Evolutionary conservation across 2,329 filamentous ascomycete genomes (phyloP).

Genomic region (Exophiala sp.): DNA sequence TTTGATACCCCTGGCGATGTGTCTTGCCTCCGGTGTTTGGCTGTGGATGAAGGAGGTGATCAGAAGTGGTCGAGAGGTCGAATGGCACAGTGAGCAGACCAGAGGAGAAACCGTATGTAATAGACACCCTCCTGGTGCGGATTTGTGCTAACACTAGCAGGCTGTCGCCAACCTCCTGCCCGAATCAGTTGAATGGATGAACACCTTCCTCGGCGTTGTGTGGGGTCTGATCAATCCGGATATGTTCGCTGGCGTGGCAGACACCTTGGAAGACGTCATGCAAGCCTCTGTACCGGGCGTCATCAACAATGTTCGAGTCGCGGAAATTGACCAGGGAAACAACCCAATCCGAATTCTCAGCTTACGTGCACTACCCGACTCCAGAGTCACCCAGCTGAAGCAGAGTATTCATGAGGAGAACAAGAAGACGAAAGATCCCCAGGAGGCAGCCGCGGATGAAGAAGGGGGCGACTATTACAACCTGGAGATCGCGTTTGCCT

Average conservation of each 20-base stretch:
- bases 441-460: conserved; percentile 82
- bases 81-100: conserved; percentile 83
- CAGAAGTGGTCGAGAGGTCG: conserved; percentile 70
- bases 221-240: conserved; percentile 94
- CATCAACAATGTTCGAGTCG: conserved; percentile 90
- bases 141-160: conserved; percentile 33
- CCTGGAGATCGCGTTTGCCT: conserved; percentile 81
- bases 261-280: conserved; percentile 94
- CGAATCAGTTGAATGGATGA: conserved; percentile 95
- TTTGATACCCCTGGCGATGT: conserved; percentile 65
- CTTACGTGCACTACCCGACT: conserved; percentile 76
- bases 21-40: conserved; percentile 70
- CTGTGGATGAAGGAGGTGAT: conserved; percentile 87
- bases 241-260: conserved; percentile 87
- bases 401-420: conserved; percentile 73
- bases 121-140: too few species aligned
- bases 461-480: conserved; percentile 92
- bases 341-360: conserved; percentile 87
- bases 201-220: conserved; percentile 72
- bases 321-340: conserved; percentile 87
- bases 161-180: conserved; percentile 84
- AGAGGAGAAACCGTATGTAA: conserved; percentile 65
- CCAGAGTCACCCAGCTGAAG: conserved; percentile 74
- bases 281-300: conserved; percentile 85
- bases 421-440: conserved; percentile 71